Evolutionary conservation across 352 stramenopile species (phyloP), one percentile per base, ranked within the genome.

Genomic region (Pythium rishiriense): DNA sequence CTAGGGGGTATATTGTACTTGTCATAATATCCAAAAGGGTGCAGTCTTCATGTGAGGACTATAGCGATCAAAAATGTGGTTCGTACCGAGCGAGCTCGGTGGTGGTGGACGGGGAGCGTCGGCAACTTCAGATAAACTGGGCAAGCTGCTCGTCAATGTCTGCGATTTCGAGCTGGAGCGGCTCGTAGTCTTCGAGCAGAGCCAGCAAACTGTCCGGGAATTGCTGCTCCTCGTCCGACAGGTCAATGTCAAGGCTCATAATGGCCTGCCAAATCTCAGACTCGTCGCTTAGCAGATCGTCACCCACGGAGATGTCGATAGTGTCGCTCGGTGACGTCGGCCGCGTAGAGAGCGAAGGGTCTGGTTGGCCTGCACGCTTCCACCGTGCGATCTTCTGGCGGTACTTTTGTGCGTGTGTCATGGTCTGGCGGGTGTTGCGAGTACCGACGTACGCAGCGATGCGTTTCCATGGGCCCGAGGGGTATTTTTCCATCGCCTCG

Each of bases 361-460:
- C 39, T 12, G 70, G 68, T 79, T 43, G 42, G n/a, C 12, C 43
- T 3, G n/a, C 24, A 22, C 28, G 22, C 26, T 41, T 35, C 42
- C 80, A 71, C 3, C 81, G 73, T 15, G 73, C 75, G 58, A 93
- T 93, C 72, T 93, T 93, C 59, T 93, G 84, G 17, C 84, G 81
- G 67, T 93, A 93, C 73, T 93, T 93, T 29, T 91, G 84, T 28
- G 84, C 84, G 54, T 93, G 84, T 0, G 84, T 93, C 84, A 93
- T 93, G 42, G 98, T 98, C 75, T 99, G 97, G 19, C 96, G 89
- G 6, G 94, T 82, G 6, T 84, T 95, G 57, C 93, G 91, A 6
- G 85, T 92, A 49, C 85, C 81, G 31, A 96, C 73, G 33, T 85
- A 54, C 2, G 70, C 73, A 15, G 83, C 78, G 42, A 90, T 85